phyloP scores from a whole-genome alignment of 208 protist species.

The Leishmania turanica region DNA sequence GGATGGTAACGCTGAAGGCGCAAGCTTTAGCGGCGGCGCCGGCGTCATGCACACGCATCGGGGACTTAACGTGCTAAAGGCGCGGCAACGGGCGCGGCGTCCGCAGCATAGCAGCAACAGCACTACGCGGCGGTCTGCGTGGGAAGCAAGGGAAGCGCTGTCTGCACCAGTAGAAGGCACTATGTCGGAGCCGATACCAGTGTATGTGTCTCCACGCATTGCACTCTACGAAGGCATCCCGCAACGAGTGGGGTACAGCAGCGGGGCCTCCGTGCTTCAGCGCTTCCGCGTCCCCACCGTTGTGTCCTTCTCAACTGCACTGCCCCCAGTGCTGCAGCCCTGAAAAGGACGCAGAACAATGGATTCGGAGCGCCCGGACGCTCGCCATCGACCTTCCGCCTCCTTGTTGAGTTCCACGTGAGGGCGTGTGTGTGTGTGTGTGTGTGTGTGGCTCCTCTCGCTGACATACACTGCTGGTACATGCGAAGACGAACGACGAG shows the following conservation, averaged over 20 bases:
- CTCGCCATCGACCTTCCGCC: not conserved
- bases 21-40: not conserved
- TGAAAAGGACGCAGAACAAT: not conserved
- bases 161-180: not conserved
- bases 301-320: conserved; percentile 47
- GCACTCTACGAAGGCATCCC: conserved; percentile 19
- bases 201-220: conserved; percentile 19
- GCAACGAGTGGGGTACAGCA: conserved; percentile 59
- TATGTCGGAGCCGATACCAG: not conserved
- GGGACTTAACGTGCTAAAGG: conserved; percentile 11
- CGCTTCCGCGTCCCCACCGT: conserved; percentile 38
- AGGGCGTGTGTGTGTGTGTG: not conserved
- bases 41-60: conserved; percentile 1
- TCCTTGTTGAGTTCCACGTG: not conserved
- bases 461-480: not conserved
- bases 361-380: not conserved
- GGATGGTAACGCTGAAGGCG: not conserved
- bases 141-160: not conserved
- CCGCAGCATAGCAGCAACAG: not conserved
- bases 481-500: not conserved
- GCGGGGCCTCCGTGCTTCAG: conserved; percentile 40
- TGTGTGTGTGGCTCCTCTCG: not conserved
- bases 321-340: conserved; percentile 45
- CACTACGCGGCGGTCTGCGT: conserved; percentile 3
- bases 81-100: not conserved